Percentiles rank a stretch among this genome's conserved stretches.
These are phyloP conservation scores for Euphorbia pulcherrima DNA, from an alignment of 345 rosid genomes.

Conservation along the genomic window DNA sequence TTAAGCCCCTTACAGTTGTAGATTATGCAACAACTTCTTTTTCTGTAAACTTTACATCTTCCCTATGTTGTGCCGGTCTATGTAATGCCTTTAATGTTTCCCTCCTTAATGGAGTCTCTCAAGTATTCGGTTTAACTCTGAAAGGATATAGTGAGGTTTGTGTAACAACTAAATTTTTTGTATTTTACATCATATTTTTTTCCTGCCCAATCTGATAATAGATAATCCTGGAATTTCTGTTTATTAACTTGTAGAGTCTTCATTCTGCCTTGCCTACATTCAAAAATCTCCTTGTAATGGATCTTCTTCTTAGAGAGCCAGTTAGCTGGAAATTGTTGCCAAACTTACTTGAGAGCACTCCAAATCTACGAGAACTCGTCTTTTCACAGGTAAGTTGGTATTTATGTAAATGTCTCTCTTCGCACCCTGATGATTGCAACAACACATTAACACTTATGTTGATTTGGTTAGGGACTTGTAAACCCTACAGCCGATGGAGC, in stretches of 20 bases:
- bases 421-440: background rate
- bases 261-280: background rate
- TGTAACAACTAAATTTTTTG: background rate
- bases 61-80: background rate
- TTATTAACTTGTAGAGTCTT: background rate
- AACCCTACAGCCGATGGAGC: background rate
- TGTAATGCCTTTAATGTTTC: background rate
- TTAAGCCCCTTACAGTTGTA: background rate
- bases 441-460: too few relatives aligned
- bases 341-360: background rate
- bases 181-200: background rate
- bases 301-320: background rate
- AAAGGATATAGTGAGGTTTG: background rate
- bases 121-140: background rate
- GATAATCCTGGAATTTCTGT: too few relatives aligned
- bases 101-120: slow-evolving; percentile 2
- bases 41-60: background rate
- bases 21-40: background rate
- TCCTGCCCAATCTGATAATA: background rate
- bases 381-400: background rate
- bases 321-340: background rate
- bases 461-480: background rate
- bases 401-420: background rate
- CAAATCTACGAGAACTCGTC: background rate
- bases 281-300: background rate